Base-by-base conservation (phyloP, 2,329 filamentous ascomycete genomes). In the Colletotrichum eleusines region DNA sequence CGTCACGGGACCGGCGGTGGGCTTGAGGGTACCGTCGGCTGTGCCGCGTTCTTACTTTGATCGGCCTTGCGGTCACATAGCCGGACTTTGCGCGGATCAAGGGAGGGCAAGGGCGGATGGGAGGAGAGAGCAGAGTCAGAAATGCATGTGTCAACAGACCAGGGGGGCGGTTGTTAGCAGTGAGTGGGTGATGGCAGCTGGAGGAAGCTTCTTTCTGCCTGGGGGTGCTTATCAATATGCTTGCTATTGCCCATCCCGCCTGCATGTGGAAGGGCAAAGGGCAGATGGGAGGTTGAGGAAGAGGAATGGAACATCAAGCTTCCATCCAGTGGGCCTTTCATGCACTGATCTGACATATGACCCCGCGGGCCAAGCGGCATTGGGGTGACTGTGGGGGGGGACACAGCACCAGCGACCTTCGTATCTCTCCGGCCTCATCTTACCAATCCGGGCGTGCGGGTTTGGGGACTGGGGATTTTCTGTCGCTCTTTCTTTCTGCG, bases 341-440 rank as follows among this genome's bases (percentile, higher is more conserved):
- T 70, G 67, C 63, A 61, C 60, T 61, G 67, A 66, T 70, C 67
- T 70, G 67, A 67, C 67, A 67, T 70, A 42, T 57, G 63, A 62
- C 55, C 50, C 46, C 50, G 67, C 63, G 60, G 63, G 51, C 57
- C 67, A 67, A 38, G 46, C 46, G 59, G 42, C 38, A 50, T 54
- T 26, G 46, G 31, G 40, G 14, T n/a, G 23, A n/a, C 12, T 40
- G 9, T 6, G 31, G 35, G 20, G 31, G 28, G 14, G n/a, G 38
- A 40, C 11, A 14, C 12, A 11, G 23, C 59, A 40, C 31, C 33
- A 23, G 58, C 28, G 28, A 31, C 18, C 20, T 20, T 48, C 28
- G 42, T 48, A 31, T 60, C 51, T 54, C 20, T 53, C 40, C 5
- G 14, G 48, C 6, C 26, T 51, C 23, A 28, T 20, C 18, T 46